These are phyloP conservation scores for Mycosphaerella sp. DNA, from an alignment of 2,329 filamentous ascomycete species.

Conservation along the genomic window DNA sequence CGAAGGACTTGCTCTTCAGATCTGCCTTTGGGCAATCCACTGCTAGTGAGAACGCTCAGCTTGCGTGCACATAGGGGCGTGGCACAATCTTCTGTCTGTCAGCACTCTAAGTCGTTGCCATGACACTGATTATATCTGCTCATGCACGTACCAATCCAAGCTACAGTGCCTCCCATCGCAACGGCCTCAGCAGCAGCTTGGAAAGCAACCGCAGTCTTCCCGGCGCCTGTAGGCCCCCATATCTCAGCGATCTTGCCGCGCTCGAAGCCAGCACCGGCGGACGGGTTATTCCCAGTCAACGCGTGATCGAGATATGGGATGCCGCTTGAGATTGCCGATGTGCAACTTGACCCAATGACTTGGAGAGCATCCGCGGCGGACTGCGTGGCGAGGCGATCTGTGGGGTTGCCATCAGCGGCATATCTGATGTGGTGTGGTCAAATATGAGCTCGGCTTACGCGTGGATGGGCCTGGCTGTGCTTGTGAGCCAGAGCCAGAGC, in stretches of 20 bases:
- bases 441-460: not conserved
- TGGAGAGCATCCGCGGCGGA: constrained; percentile 14
- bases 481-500: not conserved
- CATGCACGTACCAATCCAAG: constrained; percentile 56
- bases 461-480: not conserved
- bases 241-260: constrained; percentile 78
- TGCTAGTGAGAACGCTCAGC: not conserved
- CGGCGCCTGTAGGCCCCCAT: constrained; percentile 78
- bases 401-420: not conserved
- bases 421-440: not conserved
- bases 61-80: constrained; percentile 11
- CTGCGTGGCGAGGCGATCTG: constrained; percentile 19
- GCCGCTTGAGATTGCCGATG: constrained; percentile 11
- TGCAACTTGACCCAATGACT: not conserved
- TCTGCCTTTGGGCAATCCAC: not conserved
- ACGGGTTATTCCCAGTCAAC: constrained; percentile 7
- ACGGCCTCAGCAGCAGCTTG: constrained; percentile 50
- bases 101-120: not conserved
- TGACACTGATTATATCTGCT: not conserved
- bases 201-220: constrained; percentile 73
- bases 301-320: constrained; percentile 11
- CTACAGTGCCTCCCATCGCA: constrained; percentile 54
- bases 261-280: constrained; percentile 53
- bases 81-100: constrained; percentile 9
- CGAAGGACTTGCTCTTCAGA: not conserved